These are phyloP conservation scores for Pharnaceum exiguum DNA, from an alignment of 148 eudicot genomes.

Conservation along the genomic window DNA sequence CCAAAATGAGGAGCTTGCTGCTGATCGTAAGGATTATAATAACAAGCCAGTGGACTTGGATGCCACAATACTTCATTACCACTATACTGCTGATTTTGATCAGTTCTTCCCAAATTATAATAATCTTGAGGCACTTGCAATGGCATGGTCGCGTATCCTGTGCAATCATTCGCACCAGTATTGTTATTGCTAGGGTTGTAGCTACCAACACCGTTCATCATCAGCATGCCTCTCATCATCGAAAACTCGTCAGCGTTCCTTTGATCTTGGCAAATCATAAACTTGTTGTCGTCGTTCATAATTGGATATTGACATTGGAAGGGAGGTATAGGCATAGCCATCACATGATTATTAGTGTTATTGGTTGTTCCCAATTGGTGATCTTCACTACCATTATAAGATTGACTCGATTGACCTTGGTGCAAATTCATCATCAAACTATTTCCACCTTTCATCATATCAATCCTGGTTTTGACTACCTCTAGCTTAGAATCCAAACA, in stretches of 20 bases:
- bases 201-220: background rate
- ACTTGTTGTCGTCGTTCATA: background rate
- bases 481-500: constrained; percentile 5
- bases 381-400: background rate
- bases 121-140: background rate
- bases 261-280: background rate
- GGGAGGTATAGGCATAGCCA: background rate
- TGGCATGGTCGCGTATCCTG: constrained; percentile 2
- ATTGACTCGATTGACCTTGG: background rate
- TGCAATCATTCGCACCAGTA: background rate
- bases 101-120: background rate
- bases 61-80: background rate
- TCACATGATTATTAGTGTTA: too few species aligned
- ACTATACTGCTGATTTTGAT: background rate
- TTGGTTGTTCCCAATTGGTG: too few species aligned
- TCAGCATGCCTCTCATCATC: background rate
- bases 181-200: constrained; percentile 1
- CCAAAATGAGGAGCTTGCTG: background rate
- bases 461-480: constrained; percentile 1
- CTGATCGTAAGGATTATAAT: background rate
- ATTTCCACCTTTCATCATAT: background rate
- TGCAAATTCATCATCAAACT: background rate
- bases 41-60: background rate
- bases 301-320: background rate
- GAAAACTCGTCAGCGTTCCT: background rate